A percentile compares a stretch with the other conserved stretches of the same genome.
phyloP scores from a whole-genome alignment of 1,284 basidiomycete genomes.

The Trichosporon coremiiforme region DNA sequence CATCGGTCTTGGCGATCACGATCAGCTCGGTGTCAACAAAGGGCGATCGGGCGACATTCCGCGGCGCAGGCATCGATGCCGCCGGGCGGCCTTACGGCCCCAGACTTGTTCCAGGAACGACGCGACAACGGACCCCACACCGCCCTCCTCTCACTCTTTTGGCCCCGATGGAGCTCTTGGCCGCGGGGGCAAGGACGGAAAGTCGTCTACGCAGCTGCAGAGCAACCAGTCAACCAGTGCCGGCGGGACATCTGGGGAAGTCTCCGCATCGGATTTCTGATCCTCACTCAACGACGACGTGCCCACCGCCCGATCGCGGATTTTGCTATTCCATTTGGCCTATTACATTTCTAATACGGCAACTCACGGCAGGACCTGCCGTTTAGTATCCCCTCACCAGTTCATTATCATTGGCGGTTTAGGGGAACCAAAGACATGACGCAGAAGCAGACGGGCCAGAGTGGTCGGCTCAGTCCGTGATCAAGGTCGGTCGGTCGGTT shows the following conservation, averaged over 20 bases:
- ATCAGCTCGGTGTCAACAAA: slow-evolving; percentile 12
- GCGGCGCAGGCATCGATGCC: slow-evolving; percentile 1
- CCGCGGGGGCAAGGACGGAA: slow-evolving; percentile 10
- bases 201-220: neutral
- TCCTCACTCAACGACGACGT: neutral
- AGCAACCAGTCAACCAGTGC: neutral
- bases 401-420: neutral
- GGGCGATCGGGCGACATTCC: slow-evolving; percentile 3
- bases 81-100: neutral
- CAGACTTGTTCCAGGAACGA: neutral
- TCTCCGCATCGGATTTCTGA: neutral
- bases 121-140: neutral
- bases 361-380: neutral
- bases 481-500: neutral
- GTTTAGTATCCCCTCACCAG: neutral
- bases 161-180: neutral
- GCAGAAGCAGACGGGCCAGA: neutral
- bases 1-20: neutral
- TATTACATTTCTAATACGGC: slow-evolving; percentile 2
- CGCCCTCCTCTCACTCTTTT: neutral
- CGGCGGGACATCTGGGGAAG: neutral
- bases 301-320: slow-evolving; percentile 13
- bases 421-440: neutral
- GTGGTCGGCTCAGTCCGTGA: too few relatives aligned
- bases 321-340: slow-evolving; percentile 4